Conservation (phyloP, 352 stramenopile genomes). For the Globisporangium megalacanthum region DNA sequence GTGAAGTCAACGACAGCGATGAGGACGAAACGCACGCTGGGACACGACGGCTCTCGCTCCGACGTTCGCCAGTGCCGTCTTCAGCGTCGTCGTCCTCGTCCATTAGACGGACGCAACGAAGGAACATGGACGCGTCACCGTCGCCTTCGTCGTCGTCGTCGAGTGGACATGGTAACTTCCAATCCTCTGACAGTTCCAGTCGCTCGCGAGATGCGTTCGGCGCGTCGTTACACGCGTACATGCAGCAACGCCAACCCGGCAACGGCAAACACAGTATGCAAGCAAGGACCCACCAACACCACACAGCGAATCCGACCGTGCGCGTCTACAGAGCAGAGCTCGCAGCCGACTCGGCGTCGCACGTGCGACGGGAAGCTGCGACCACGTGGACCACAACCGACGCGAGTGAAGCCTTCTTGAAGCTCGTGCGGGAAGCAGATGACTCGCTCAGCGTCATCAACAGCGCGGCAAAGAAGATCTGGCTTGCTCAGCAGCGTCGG, state of each 20-base stretch:
- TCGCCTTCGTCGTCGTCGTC: not conserved
- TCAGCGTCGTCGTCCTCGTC: constrained; percentile 3
- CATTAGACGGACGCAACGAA: not conserved
- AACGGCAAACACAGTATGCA: not conserved
- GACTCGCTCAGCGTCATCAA: constrained; percentile 76
- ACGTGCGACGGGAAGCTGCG: not conserved
- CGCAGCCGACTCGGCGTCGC: no score
- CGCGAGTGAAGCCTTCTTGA: constrained; percentile 25
- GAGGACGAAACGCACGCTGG: not conserved
- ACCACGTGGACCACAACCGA: not conserved
- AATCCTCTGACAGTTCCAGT: not conserved
- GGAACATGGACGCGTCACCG: not conserved
- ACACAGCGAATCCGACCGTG: not conserved
- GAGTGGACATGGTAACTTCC: not conserved
- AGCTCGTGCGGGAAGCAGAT: constrained; percentile 48
- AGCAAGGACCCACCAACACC: not conserved
- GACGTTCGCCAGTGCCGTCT: not conserved
- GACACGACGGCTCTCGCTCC: not conserved
- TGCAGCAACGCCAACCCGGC: constrained; percentile 6
- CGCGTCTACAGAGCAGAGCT: not conserved
- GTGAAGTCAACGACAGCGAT: not conserved
- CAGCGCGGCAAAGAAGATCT: constrained; percentile 40
- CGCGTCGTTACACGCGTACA: constrained; percentile 7
- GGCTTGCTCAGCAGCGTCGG: constrained; percentile 36
- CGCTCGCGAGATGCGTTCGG: constrained; percentile 3